A percentile compares a stretch with the other conserved stretches of the same genome.
These are phyloP conservation scores for Plasmopara muralis DNA, from an alignment of 352 stramenopile species.

Conservation along the genomic window DNA sequence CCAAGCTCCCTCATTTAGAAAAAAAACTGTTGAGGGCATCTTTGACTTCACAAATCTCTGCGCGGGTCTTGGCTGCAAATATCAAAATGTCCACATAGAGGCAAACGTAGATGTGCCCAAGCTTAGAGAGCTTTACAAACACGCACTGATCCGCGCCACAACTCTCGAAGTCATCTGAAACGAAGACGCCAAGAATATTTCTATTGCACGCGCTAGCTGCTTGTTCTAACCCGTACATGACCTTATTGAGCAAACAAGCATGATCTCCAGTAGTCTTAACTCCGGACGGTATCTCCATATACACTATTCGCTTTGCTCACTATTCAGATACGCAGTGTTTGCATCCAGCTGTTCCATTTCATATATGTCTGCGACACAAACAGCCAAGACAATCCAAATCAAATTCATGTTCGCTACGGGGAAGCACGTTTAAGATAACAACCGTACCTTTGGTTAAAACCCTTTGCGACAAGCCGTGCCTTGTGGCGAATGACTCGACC, in stretches of 20 bases:
- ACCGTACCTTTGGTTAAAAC: not conserved
- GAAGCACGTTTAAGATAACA: not conserved
- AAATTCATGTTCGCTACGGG: slow-evolving; percentile 32
- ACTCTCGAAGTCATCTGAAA: not conserved
- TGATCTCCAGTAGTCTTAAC: slow-evolving; percentile 8
- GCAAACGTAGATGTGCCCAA: slow-evolving; percentile 8
- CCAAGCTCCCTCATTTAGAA: slow-evolving; percentile 19
- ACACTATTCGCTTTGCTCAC: slow-evolving; percentile 3
- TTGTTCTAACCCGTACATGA: slow-evolving; percentile 17
- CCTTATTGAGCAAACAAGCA: slow-evolving; percentile 15
- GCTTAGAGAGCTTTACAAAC: not conserved
- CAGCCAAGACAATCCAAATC: slow-evolving; percentile 12
- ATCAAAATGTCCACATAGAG: not conserved
- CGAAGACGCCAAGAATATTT: not conserved
- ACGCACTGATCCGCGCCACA: slow-evolving; percentile 15
- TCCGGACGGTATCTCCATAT: slow-evolving; percentile 26
- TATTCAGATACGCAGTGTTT: no score
- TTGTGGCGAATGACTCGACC: not conserved
- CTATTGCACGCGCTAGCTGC: slow-evolving; percentile 17
- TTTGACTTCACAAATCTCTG: slow-evolving; percentile 1
- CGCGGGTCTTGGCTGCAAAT: slow-evolving; percentile 2
- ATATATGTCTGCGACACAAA: slow-evolving; percentile 3
- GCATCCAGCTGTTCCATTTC: slow-evolving; percentile 3
- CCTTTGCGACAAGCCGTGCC: not conserved
- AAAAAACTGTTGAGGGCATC: not conserved